Percentiles rank a stretch among this genome's conserved stretches.
Conservation (phyloP, 1,284 basidiomycete species). For the Tetrapyrgos nigripes region DNA sequence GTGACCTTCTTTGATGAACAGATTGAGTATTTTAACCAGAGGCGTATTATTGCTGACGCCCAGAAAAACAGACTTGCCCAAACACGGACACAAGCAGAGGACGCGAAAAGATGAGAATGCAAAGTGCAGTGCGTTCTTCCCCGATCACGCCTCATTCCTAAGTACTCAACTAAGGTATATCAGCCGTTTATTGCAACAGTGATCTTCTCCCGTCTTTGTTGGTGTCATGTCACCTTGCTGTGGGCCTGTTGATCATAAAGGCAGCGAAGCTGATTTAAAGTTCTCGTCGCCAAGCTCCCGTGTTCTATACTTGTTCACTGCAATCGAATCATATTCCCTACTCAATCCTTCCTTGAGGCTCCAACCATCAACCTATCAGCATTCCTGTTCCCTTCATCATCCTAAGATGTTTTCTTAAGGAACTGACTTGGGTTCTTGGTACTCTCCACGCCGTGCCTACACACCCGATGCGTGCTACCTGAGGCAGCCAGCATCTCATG, state of each 20-base stretch:
- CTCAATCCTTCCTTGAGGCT: not conserved
- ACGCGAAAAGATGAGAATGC: constrained; percentile 39
- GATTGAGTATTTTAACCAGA: constrained; percentile 88
- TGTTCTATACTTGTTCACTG: not conserved
- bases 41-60: constrained; percentile 74
- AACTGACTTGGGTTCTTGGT: too few species aligned
- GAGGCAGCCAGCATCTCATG: too few species aligned
- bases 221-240: not conserved
- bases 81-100: constrained; percentile 55
- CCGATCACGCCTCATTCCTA: too few species aligned
- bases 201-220: not conserved
- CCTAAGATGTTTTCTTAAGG: too few species aligned
- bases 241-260: not conserved
- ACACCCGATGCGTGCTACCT: too few species aligned
- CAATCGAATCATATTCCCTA: not conserved
- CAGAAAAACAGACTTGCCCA: constrained; percentile 72
- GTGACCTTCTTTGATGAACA: constrained; percentile 37
- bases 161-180: too few species aligned
- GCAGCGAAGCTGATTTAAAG: not conserved
- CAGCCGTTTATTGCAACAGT: not conserved
- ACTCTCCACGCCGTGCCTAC: too few species aligned
- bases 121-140: too few species aligned
- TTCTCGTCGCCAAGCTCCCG: not conserved
- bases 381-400: not conserved
- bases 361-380: not conserved